These are phyloP conservation scores for Neopestalotiopsis sp. DNA, from an alignment of 2,329 filamentous ascomycete species.

Conservation along the genomic window DNA sequence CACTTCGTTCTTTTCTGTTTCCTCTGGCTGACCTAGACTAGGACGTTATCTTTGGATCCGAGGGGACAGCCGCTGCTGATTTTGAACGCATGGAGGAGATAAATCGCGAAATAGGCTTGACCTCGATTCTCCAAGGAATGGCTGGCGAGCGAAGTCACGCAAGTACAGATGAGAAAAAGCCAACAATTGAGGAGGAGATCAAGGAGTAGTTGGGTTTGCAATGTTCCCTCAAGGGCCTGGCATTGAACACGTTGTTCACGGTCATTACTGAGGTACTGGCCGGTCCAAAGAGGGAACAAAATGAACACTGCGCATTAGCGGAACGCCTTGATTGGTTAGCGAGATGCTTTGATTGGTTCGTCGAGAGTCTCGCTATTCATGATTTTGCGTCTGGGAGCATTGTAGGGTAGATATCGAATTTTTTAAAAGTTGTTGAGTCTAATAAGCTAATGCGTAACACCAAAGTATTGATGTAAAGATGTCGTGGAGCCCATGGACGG, in stretches of 20 bases:
- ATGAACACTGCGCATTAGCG: too few species aligned
- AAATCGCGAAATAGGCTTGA: slow-evolving; percentile 70
- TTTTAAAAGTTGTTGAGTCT: too few species aligned
- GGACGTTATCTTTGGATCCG: slow-evolving; percentile 71
- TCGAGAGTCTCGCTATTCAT: too few species aligned
- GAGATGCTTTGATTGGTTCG: too few species aligned
- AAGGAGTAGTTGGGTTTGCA: neutral
- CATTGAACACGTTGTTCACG: too few species aligned
- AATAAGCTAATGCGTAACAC: neutral
- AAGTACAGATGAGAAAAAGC: slow-evolving; percentile 31
- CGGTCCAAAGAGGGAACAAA: too few species aligned
- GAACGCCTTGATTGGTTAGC: too few species aligned
- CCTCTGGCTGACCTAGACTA: slow-evolving; percentile 26
- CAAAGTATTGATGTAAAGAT: neutral
- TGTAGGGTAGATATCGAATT: too few species aligned
- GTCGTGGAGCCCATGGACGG: neutral
- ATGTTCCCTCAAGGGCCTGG: too few species aligned
- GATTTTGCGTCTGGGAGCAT: too few species aligned
- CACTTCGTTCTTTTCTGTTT: too few species aligned
- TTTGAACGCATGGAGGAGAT: slow-evolving; percentile 76
- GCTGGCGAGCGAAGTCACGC: slow-evolving; percentile 26
- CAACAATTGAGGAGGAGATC: slow-evolving; percentile 20
- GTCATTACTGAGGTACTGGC: too few species aligned
- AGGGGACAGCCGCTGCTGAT: slow-evolving; percentile 70
- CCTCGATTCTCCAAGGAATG: slow-evolving; percentile 40